These are phyloP conservation scores for Elongisporangium anandrum DNA, from an alignment of 352 stramenopile genomes.

Conservation along the genomic window DNA sequence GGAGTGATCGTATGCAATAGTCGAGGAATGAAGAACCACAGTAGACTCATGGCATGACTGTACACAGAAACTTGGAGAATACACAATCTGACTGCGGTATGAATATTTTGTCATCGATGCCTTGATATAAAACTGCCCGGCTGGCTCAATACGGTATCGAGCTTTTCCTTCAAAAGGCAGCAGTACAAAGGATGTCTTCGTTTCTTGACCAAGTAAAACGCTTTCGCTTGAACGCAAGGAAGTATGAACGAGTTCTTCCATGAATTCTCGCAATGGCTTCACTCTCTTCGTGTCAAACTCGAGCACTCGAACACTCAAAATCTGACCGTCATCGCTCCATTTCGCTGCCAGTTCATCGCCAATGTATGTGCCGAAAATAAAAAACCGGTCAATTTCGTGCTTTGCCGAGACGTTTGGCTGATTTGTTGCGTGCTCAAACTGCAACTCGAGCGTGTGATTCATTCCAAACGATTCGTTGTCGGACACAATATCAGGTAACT, in stretches of 20 bases:
- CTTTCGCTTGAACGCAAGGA: constrained; percentile 6
- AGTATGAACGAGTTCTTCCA: constrained; percentile 35
- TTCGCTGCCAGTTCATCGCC: constrained; percentile 34
- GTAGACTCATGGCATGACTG: constrained; percentile 5
- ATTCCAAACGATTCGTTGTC: constrained; percentile 16
- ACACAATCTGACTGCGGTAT: no score
- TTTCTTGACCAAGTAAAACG: not conserved
- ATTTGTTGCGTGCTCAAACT: constrained; percentile 57
- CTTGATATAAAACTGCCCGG: no score
- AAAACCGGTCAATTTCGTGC: constrained; percentile 31
- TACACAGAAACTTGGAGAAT: constrained; percentile 14
- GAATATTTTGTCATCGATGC: no score
- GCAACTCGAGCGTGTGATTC: constrained; percentile 44
- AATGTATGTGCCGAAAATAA: constrained; percentile 55
- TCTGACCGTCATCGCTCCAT: constrained; percentile 32
- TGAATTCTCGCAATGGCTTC: constrained; percentile 35
- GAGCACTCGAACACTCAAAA: constrained; percentile 38
- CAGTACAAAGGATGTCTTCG: not conserved
- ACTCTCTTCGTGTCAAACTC: constrained; percentile 25
- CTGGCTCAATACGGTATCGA: no score
- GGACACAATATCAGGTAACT: constrained; percentile 29
- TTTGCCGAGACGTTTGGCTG: constrained; percentile 21
- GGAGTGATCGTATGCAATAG: not conserved
- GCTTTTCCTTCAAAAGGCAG: not conserved
- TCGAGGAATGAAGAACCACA: constrained; percentile 4